Base-by-base conservation (phyloP, 1,284 basidiomycete species). In the Malassezia furfur region DNA sequence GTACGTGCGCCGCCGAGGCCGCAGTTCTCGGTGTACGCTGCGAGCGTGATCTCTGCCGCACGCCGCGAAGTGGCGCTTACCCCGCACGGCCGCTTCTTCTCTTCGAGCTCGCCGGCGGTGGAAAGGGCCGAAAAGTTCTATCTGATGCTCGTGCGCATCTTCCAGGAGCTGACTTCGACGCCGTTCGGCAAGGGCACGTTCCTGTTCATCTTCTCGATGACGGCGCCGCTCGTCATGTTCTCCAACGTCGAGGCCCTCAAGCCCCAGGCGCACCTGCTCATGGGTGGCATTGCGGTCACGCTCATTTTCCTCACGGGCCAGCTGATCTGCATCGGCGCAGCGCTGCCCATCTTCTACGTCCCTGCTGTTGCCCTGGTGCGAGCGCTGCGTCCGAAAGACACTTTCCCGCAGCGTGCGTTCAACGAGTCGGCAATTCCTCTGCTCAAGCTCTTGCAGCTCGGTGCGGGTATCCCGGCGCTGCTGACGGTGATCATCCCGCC, bases 301-400 rank as follows among this genome's bases (percentile, higher is more conserved):
- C 9, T 48, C 15, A 34, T 57, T 34, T 47, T 44, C 22, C 14
- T 38, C 9, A 8, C 44, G 1, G 55, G 55, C n/a, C 55, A 57
- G 41, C 19, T 48, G 43, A 52, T 57, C 22, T 57, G 55, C 34
- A 25, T 57, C 17, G 55, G 55, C 17, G 55, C 55, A 7, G 21
- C 55, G 45, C 28, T 57, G 3, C 55, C 55, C 1, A 40, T 57
- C n/a, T 10, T 57, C 11, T 48, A 52, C 34, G 21, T 57, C 10
- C 55, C 55, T 22, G 34, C 45, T 9, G 36, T 32, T 2, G 50
- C 50, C 19, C 19, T 49, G 11, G 50, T 52, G 17, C 55, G 55
- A 22, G 45, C 37, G 1, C 31, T 52, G 31, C 17, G 43, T 34
- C 21, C 50, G 31, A 11, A 30, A 31, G 47, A 48, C 21, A 43